Base-by-base conservation (phyloP, 225 moss, liverwort and hornwort species). In the Antitrichia curtipendula region DNA sequence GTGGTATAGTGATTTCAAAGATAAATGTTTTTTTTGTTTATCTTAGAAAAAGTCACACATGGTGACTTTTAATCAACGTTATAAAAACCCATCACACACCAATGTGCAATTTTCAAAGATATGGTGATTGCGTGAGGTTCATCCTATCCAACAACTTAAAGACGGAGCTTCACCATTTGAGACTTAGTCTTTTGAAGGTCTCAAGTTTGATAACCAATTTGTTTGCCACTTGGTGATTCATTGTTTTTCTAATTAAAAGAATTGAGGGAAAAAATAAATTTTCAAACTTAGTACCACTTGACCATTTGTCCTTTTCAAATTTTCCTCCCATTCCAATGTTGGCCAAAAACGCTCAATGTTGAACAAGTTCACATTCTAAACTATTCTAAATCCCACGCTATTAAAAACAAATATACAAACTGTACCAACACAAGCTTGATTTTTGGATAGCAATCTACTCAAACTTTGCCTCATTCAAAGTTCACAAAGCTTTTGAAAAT, bases 1-100 rank as follows among this genome's bases (percentile, higher is more conserved):
- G 5, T 27, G 12, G 27, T 38, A 10, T 40, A 15, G 12, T 2
- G 12, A 40, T 56, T 57, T 78, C 38, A 38, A 56, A 28, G 1
- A 49, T 53, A 24, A n/a, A n/a, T 50, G 32, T 7, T n/a, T 16
- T 54, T 25, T 2, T 56, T 78, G 25, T 17, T 25, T 56, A 78
- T 38, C 78, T 56, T 38, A 27, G 17, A 27, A 32, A 50, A 50
- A 56, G 3, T 38, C n/a, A 77, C 2, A 16, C 4, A 54, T 7
- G 17, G 16, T 27, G 56, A 16, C 8, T 77, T 54, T 16, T 38
- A 25, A 3, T 16, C 3, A 0, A 3, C 2, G 0, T n/a, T 10
- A 10, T 2, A 4, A 8, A 20, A 13, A 13, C 0, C 18, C 20
- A 20, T 41, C 19, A 13, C 0, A 0, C 38, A 58, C 8, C 5